These are phyloP conservation scores for Geranomyces michiganensis DNA, from an alignment of 192 early-diverging fungal genomes.

Conservation along the genomic window DNA sequence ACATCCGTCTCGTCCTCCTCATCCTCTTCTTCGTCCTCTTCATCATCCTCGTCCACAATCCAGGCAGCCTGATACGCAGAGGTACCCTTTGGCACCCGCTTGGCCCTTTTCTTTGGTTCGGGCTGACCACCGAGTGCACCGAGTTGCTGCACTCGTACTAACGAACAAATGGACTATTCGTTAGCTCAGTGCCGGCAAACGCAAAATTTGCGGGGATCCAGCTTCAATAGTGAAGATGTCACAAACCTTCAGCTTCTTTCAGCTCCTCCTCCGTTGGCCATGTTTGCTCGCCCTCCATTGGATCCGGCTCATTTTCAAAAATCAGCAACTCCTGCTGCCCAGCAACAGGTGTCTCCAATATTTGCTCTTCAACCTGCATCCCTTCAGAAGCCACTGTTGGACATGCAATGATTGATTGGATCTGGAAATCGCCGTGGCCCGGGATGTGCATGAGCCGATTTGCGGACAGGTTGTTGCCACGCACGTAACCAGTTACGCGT, in stretches of 20 bases:
- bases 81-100: constrained; percentile 91
- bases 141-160: constrained; percentile 20
- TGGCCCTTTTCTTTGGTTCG: constrained; percentile 44
- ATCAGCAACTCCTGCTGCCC: constrained; percentile 78
- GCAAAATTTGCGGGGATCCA: no score
- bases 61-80: constrained; percentile 98
- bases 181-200: no score
- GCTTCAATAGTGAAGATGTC: no score
- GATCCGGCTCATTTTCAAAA: constrained; percentile 84
- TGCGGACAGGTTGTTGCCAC: constrained; percentile 84
- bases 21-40: constrained; percentile 63
- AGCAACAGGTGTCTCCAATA: constrained; percentile 72
- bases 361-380: constrained; percentile 51
- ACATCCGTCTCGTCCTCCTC: constrained; percentile 49
- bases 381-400: background rate
- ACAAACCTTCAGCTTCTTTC: constrained; percentile 68
- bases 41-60: constrained; percentile 84
- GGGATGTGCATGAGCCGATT: constrained; percentile 92
- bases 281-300: constrained; percentile 93
- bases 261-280: constrained; percentile 98
- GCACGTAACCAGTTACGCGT: constrained; percentile 81
- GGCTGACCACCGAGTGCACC: background rate
- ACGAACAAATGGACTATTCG: no score
- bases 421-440: constrained; percentile 93
- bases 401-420: constrained; percentile 54